These are phyloP conservation scores for Zymoseptoria brevis DNA, from an alignment of 2,329 filamentous ascomycete species.

Conservation along the genomic window DNA sequence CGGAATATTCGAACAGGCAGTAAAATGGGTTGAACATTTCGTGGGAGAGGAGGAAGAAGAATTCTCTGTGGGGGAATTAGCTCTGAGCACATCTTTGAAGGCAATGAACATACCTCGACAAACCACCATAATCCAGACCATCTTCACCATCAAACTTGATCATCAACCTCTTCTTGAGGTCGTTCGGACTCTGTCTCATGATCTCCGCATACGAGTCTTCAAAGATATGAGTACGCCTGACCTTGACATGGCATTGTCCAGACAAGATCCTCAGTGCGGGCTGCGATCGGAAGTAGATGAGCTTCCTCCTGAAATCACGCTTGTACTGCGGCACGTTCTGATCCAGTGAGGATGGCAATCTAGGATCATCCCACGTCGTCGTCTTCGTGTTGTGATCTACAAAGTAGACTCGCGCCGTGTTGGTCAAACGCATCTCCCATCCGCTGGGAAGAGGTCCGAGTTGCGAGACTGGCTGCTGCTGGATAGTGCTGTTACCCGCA, in stretches of 20 bases:
- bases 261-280: constrained; percentile 91
- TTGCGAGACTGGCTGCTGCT: constrained; percentile 96
- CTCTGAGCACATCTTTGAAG: not conserved
- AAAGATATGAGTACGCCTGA: constrained; percentile 92
- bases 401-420: constrained; percentile 96
- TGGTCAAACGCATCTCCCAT: constrained; percentile 99
- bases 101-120: constrained; percentile 56
- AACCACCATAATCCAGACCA: constrained; percentile 92
- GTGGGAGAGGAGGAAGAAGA: constrained; percentile 97
- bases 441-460: constrained; percentile 90
- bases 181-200: constrained; percentile 87
- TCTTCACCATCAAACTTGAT: constrained; percentile 99
- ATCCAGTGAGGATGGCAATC: constrained; percentile 88
- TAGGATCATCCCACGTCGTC: constrained; percentile 96
- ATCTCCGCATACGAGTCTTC: constrained; percentile 99
- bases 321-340: constrained; percentile 99
- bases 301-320: constrained; percentile 93
- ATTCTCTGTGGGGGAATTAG: constrained; percentile 57
- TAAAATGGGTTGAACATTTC: constrained; percentile 99
- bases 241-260: constrained; percentile 97
- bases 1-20: constrained; percentile 98
- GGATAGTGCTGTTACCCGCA: constrained; percentile 67
- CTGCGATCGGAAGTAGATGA: constrained; percentile 98
- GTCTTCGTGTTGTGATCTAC: constrained; percentile 99
- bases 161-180: constrained; percentile 97